A percentile compares a stretch with the other conserved stretches of the same genome.
Conservation (phyloP, 129 eudicot species). For the Apium graveolens region DNA sequence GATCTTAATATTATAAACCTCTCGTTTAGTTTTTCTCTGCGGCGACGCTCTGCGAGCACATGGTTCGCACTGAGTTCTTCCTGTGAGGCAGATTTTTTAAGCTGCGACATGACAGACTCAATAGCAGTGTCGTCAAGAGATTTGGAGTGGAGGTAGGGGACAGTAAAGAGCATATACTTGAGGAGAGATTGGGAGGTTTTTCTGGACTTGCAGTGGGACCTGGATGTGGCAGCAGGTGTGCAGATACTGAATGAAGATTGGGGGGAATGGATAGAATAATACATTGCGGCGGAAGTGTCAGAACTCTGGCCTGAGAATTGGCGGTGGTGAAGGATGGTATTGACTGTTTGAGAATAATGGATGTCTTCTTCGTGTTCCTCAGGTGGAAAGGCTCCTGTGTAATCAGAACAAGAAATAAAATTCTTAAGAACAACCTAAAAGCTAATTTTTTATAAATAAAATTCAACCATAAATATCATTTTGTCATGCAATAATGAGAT, state of each 20-base stretch:
- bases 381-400: conserved; percentile 7
- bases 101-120: conserved; percentile 10
- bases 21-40: conserved; percentile 84
- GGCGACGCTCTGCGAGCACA: conserved; percentile 73
- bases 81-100: conserved; percentile 25
- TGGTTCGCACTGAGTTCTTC: conserved; percentile 67
- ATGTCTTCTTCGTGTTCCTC: conserved; percentile 37
- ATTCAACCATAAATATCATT: too few species aligned
- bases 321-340: conserved; percentile 47
- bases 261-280: conserved; percentile 21
- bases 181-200: conserved; percentile 55
- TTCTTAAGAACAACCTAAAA: background rate
- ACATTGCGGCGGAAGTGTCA: conserved; percentile 22
- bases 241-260: conserved; percentile 44
- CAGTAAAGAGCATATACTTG: conserved; percentile 65
- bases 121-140: conserved; percentile 7
- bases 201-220: conserved; percentile 16
- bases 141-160: conserved; percentile 56
- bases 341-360: conserved; percentile 60
- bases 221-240: conserved; percentile 17
- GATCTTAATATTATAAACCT: conserved; percentile 55
- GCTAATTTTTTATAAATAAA: too few species aligned
- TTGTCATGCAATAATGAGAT: too few species aligned
- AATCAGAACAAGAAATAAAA: background rate
- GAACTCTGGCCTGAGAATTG: conserved; percentile 30